Evolutionary conservation across 495 filamentous ascomycete species (phyloP), one percentile per base, ranked within the genome.

Genomic region (Massariosphaeria phaeospora): DNA sequence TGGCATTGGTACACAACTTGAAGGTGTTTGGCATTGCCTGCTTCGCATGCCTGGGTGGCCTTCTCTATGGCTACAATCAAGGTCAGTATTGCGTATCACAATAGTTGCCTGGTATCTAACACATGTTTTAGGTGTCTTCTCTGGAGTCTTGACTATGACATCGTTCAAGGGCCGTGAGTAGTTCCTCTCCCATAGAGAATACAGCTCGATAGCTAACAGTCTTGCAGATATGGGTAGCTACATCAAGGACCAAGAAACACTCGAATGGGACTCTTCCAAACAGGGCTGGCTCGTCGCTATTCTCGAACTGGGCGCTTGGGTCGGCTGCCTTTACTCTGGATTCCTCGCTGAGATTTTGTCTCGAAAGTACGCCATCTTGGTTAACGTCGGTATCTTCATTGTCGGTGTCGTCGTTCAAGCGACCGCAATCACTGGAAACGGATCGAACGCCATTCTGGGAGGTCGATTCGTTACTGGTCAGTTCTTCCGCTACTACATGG

Each of bases 251-350:
- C 76, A 79, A 60, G 54, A 52, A 17, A 58, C 48, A 7, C 38
- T 58, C 6, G 34, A 43, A 6, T 63, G 54, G 54, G 53, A 64
- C 44, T 27, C 39, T 10, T 79, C 83, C 0, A 82, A 87, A 48
- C 64, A 88, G 65, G 86, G 86, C 25, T 88, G 86, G 82, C 72
- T 90, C 42, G 87, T 86, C 4, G 79, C 88, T 1, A 91, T 90
- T 51, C 79, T 91, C 57, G 81, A 91, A 59, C 77, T 94, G 3
- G 88, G 88, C 66, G 88, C 88, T 31, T 91, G 87, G 88, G 59
- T 88, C 43, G 88, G 88, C 8, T 83, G 85, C 0, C 75, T 91
- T 41, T 76, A 85, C 40, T 86, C 82, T 43, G 86, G 86, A 1
- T 86, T 88, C 63, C 67, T 91, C 33, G 85, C 84, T 30, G 87